A percentile compares a stretch with the other conserved stretches of the same genome.
phyloP scores from a whole-genome alignment of 345 rosid genomes.

The Angophora floribunda region DNA sequence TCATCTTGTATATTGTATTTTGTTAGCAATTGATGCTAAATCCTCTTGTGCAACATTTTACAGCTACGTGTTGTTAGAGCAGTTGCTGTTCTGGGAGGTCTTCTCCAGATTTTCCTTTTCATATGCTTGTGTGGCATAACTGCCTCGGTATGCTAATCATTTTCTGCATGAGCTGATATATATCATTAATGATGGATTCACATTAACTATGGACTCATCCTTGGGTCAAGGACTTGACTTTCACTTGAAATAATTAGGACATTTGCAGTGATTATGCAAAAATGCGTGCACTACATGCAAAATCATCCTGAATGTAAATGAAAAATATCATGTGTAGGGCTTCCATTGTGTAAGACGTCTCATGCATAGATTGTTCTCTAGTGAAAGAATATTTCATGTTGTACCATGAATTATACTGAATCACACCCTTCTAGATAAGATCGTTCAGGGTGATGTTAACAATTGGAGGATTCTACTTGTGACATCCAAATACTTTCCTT shows the following conservation, averaged over 20 bases:
- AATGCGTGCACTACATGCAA: not conserved
- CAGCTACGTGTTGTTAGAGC: conserved; percentile 95
- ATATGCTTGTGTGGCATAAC: conserved; percentile 89
- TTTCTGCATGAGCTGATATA: not conserved
- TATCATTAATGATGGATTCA: not conserved
- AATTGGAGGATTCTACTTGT: not conserved
- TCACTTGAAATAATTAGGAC: not conserved
- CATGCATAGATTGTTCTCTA: not conserved
- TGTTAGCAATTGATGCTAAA: not conserved
- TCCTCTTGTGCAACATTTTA: not conserved
- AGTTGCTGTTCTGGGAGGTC: conserved; percentile 89
- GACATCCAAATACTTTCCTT: not conserved
- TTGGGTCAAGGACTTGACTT: not conserved
- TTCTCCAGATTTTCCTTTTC: conserved; percentile 80
- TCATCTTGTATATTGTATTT: not conserved
- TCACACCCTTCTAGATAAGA: not conserved
- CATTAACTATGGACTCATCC: not conserved
- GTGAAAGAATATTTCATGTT: not conserved
- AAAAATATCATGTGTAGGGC: not conserved
- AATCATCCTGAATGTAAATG: not conserved
- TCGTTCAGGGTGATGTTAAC: not conserved
- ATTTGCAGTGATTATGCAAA: not conserved
- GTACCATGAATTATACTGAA: not conserved
- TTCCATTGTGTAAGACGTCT: not conserved
- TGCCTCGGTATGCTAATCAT: conserved; percentile 50